Evolutionary conservation across 2,329 filamentous ascomycete species (phyloP).

Genomic region (Fonsecaea multimorphosa): DNA sequence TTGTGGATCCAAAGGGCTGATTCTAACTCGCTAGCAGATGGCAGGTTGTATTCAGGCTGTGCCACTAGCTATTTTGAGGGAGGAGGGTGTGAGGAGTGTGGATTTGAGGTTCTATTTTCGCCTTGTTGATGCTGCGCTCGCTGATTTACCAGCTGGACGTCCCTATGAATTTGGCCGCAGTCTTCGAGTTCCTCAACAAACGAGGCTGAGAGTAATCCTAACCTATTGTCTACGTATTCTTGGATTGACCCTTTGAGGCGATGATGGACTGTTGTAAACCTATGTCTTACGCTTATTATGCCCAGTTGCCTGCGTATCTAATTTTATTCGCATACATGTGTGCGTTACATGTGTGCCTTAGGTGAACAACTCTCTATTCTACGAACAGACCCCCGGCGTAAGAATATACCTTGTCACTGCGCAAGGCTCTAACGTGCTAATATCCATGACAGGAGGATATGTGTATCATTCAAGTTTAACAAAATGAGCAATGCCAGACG

Average conservation of each 20-base stretch:
- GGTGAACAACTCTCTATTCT: neutral
- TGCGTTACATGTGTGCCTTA: neutral
- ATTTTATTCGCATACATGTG: neutral
- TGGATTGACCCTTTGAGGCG: neutral
- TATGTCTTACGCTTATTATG: neutral
- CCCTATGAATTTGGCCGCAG: neutral
- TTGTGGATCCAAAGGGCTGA: neutral
- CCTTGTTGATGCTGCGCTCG: neutral
- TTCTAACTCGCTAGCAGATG: neutral
- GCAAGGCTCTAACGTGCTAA: neutral
- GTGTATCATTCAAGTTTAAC: neutral
- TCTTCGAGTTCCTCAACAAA: neutral
- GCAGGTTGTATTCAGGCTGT: neutral
- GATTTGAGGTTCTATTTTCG: neutral
- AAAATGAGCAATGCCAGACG: slow-evolving; percentile 23
- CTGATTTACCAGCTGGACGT: neutral
- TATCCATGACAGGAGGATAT: neutral
- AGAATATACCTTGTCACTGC: neutral
- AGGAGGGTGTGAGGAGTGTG: neutral
- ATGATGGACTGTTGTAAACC: neutral
- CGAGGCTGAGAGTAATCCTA: neutral
- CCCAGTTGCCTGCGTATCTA: neutral
- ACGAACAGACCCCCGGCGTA: neutral
- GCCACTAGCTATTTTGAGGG: neutral
- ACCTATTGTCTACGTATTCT: no score